Evolutionary conservation across 306 rosid genomes (phyloP).

Genomic region (Cercis canadensis): DNA sequence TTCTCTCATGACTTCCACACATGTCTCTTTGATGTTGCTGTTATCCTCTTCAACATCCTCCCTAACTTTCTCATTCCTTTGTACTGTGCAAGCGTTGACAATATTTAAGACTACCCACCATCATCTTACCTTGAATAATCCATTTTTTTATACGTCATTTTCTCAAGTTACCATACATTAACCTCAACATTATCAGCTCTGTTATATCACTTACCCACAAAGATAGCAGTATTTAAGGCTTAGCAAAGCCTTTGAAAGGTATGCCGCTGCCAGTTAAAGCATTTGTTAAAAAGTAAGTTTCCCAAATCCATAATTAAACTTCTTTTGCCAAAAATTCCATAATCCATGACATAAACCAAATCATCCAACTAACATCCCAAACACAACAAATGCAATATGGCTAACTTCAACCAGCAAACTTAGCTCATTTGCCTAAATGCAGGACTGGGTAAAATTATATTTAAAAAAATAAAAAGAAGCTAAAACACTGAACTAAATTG

Average conservation of each 20-base stretch:
- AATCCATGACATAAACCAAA: neutral
- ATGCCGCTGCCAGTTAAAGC: neutral
- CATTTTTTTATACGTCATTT: neutral
- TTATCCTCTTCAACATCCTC: neutral
- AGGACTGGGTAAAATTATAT: no score
- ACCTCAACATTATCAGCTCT: neutral
- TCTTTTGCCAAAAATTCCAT: no score
- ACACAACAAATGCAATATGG: neutral
- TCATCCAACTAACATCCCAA: neutral
- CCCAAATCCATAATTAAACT: no score
- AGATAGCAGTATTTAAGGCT: no score
- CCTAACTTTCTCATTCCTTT: neutral
- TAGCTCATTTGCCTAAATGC: neutral
- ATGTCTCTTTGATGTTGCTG: no score
- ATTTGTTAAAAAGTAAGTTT: neutral
- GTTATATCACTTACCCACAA: no score
- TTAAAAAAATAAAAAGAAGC: no score
- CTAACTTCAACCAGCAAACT: slow-evolving; percentile 1
- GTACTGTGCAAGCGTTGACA: neutral
- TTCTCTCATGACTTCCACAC: no score
- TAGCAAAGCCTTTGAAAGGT: neutral
- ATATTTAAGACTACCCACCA: neutral
- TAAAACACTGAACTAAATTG: no score
- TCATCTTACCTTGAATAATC: neutral
- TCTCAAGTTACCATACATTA: neutral